Evolutionary conservation across 225 moss, liverwort and hornwort genomes (phyloP).

Genomic region (Straminergon stramineum): DNA sequence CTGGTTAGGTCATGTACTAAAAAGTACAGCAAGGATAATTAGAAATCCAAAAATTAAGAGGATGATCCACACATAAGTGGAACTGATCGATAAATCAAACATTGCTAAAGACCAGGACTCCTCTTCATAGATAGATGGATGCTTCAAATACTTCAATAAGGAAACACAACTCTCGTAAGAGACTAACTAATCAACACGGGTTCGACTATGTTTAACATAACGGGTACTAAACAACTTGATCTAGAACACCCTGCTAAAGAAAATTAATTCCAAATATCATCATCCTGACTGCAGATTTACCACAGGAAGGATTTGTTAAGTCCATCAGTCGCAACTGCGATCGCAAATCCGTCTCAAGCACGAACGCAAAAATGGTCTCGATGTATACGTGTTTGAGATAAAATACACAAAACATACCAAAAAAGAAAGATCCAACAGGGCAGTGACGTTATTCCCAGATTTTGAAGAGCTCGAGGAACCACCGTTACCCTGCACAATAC

Average conservation of each 20-base stretch:
- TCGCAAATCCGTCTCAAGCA: background rate
- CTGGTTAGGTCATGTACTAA: background rate
- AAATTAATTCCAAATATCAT: background rate
- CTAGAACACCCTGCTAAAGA: background rate
- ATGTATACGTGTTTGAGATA: background rate
- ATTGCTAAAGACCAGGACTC: background rate
- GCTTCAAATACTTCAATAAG: background rate
- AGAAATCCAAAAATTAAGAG: background rate
- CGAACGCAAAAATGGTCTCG: background rate
- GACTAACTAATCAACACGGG: background rate
- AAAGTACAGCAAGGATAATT: background rate
- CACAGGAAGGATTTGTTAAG: rapidly evolving
- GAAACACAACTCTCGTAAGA: background rate
- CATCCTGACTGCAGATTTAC: background rate
- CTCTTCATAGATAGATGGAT: background rate
- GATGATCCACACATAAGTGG: background rate
- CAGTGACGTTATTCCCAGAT: constrained; percentile 76
- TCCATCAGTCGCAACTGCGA: too few species aligned
- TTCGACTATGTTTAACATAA: background rate
- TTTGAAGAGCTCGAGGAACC: constrained; percentile 65
- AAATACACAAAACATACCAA: constrained; percentile 31
- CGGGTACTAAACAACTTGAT: background rate
- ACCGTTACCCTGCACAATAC: constrained; percentile 50
- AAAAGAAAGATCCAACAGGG: constrained; percentile 90
- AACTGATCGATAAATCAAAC: background rate